Conservation (phyloP, 257 asterid species). For the Solanum paucissectum region DNA sequence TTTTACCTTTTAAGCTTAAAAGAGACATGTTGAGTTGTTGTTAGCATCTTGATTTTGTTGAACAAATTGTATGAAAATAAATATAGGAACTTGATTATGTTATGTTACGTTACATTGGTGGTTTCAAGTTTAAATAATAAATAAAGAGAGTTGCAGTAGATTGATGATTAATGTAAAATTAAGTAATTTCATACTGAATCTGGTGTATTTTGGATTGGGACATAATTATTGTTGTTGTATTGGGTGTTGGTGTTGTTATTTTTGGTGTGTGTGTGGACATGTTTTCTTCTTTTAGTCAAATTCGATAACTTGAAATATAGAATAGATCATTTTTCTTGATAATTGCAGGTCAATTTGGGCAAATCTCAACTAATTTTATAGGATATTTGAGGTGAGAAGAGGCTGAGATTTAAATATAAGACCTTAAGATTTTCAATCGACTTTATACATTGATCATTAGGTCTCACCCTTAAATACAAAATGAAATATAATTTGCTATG, state of each 20-base stretch:
- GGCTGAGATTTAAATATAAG: not conserved
- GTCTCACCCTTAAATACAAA: not conserved
- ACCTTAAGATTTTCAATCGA: not conserved
- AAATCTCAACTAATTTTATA: not conserved
- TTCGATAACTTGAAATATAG: not conserved
- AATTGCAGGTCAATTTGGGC: not conserved
- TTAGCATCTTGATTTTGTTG: not conserved
- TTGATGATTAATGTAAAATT: too few relatives aligned
- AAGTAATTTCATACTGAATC: too few relatives aligned
- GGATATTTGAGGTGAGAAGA: not conserved
- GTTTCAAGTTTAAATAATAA: not conserved
- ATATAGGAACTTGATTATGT: not conserved
- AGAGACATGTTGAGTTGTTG: not conserved
- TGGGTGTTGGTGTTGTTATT: too few relatives aligned
- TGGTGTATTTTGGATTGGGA: not conserved
- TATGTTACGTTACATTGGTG: rapidly evolving
- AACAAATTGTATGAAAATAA: not conserved
- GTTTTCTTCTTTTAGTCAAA: not conserved
- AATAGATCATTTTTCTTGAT: not conserved
- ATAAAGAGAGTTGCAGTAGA: not conserved
- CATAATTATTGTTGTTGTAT: not conserved
- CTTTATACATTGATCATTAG: not conserved
- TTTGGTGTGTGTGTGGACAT: not conserved
- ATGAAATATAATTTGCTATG: not conserved
- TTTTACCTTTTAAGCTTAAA: not conserved